A percentile compares a stretch with the other conserved stretches of the same genome.
phyloP scores from a whole-genome alignment of 176 grass and related monocot species.

The Hordeum marinum region DNA sequence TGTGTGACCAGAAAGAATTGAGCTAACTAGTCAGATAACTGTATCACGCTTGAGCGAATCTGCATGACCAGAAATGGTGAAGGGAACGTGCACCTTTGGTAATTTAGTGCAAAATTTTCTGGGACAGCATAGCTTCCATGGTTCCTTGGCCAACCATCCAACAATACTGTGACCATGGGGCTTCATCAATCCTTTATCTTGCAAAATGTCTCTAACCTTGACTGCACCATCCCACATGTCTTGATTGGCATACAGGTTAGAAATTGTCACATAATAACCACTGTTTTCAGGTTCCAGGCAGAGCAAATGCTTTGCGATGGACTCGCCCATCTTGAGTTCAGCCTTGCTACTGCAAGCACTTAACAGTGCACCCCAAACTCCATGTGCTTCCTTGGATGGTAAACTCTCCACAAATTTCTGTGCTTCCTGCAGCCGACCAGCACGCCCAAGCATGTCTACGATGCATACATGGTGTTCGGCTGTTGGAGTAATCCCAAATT shows the following conservation, averaged over 20 bases:
- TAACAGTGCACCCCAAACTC: conserved; percentile 72
- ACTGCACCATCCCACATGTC: conserved; percentile 57
- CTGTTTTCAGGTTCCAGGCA: conserved; percentile 62
- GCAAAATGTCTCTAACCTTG: conserved; percentile 49
- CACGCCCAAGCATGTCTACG: conserved; percentile 72
- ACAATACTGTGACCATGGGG: conserved; percentile 48
- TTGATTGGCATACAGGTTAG: conserved; percentile 63
- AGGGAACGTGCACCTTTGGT: not conserved
- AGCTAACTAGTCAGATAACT: not conserved
- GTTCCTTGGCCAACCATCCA: not conserved
- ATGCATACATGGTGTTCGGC: conserved; percentile 70
- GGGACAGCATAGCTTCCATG: not conserved
- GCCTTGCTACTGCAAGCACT: conserved; percentile 46
- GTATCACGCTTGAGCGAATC: not conserved
- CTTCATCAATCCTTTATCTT: conserved; percentile 55
- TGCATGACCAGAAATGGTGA: not conserved
- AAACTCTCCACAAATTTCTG: conserved; percentile 51
- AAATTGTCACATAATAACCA: conserved; percentile 78
- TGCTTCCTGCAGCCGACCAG: conserved; percentile 54
- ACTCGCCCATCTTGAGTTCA: conserved; percentile 53
- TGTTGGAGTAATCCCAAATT: conserved; percentile 54
- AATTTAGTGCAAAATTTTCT: not conserved
- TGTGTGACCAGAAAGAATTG: not conserved
- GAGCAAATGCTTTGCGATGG: conserved; percentile 53
- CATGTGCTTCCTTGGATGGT: conserved; percentile 38